Percentiles rank a stretch among this genome's conserved stretches.
phyloP scores from a whole-genome alignment of 352 stramenopile genomes.

The Discostella stelligera region DNA sequence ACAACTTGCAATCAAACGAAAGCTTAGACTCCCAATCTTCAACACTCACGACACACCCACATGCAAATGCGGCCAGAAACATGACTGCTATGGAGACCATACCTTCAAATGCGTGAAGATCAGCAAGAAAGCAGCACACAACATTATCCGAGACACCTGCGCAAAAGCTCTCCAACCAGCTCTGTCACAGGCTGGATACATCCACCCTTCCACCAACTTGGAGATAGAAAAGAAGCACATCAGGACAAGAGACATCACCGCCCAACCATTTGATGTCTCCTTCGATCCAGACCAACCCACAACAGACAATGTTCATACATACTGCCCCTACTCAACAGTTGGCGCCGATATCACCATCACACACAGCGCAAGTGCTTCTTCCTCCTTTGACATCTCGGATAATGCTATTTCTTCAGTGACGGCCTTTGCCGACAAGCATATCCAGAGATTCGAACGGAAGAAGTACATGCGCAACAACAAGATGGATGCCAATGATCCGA shows the following conservation, averaged over 20 bases:
- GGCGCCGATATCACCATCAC: constrained; percentile 1
- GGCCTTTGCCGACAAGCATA: neutral
- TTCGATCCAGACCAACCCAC: neutral
- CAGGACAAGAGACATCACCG: too few species aligned
- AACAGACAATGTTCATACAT: neutral
- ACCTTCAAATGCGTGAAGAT: neutral
- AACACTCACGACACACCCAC: neutral
- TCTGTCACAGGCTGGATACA: neutral
- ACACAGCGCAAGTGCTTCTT: neutral
- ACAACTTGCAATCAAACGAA: constrained; percentile 13
- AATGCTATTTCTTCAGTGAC: neutral
- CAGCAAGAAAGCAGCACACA: constrained; percentile 9
- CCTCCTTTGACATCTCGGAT: neutral
- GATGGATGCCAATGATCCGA: neutral
- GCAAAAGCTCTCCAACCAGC: neutral
- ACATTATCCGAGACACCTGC: neutral
- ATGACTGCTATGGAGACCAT: constrained; percentile 16
- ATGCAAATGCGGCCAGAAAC: constrained; percentile 3
- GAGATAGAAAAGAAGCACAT: constrained; percentile 1
- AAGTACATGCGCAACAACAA: neutral
- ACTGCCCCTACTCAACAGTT: neutral
- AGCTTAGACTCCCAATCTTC: constrained; percentile 14
- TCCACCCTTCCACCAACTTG: neutral
- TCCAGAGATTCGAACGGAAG: neutral
- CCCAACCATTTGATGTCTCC: neutral